Percentiles rank a stretch among this genome's conserved stretches.
Conservation (phyloP, 352 stramenopile species). For the Phytophthora crassamura region DNA sequence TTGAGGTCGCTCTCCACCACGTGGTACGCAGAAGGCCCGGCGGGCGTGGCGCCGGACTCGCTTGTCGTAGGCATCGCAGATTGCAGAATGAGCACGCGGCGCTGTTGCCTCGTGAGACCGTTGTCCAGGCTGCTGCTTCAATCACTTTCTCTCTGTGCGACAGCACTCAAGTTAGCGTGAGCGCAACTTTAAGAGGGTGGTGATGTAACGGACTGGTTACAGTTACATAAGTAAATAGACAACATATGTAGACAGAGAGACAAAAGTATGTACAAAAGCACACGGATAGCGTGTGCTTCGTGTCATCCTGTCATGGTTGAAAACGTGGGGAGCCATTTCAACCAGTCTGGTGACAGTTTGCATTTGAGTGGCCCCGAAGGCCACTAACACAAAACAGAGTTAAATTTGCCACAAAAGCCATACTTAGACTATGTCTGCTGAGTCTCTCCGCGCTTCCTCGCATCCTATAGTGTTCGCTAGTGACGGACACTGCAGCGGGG, state of each 20-base stretch:
- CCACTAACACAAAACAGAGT: too few relatives aligned
- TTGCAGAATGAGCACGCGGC: background rate
- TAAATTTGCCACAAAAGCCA: too few relatives aligned
- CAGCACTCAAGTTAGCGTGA: conserved; percentile 5
- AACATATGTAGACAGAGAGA: background rate
- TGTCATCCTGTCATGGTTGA: too few relatives aligned
- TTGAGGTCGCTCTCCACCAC: conserved; percentile 6
- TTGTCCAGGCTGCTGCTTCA: background rate
- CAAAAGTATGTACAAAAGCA: too few relatives aligned
- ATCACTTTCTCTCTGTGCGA: background rate
- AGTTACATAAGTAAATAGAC: conserved; percentile 16
- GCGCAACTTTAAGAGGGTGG: conserved; percentile 17
- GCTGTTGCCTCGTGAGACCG: background rate
- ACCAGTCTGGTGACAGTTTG: too few relatives aligned
- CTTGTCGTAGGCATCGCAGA: background rate
- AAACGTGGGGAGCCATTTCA: too few relatives aligned
- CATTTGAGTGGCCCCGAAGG: too few relatives aligned
- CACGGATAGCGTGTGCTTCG: too few relatives aligned
- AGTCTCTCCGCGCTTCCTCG: too few relatives aligned
- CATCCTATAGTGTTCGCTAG: too few relatives aligned
- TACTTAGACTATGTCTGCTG: too few relatives aligned
- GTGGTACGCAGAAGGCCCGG: background rate
- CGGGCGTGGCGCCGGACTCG: background rate
- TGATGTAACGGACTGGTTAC: conserved; percentile 16
- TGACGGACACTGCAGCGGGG: too few relatives aligned